Percentiles rank a stretch among this genome's conserved stretches.
Conservation (phyloP, 805 yeast species). For the Pichia rugopelliculosa region DNA sequence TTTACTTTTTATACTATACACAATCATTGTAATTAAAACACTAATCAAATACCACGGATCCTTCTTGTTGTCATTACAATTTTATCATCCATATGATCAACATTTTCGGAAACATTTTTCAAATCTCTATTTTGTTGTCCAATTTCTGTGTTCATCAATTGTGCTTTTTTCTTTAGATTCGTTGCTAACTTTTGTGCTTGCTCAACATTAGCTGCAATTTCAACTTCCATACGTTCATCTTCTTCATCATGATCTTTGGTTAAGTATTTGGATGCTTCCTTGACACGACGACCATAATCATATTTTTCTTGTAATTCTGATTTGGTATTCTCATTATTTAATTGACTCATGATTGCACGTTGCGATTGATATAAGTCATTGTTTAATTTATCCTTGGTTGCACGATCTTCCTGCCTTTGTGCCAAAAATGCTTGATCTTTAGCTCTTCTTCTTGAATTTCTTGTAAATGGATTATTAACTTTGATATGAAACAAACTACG, state of each 20-base stretch:
- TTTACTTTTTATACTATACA: neutral
- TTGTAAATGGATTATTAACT: slow-evolving; percentile 82
- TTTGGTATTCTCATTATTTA: slow-evolving; percentile 31
- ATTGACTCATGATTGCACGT: slow-evolving; percentile 34
- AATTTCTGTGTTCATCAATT: slow-evolving; percentile 68
- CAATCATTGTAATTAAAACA: neutral
- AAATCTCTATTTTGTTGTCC: slow-evolving; percentile 70
- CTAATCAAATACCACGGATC: slow-evolving; percentile 25
- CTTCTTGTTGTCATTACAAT: slow-evolving; percentile 34
- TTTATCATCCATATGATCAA: slow-evolving; percentile 77
- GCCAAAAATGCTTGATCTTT: slow-evolving; percentile 63
- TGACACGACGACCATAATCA: slow-evolving; percentile 43
- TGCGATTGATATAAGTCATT: slow-evolving; percentile 23
- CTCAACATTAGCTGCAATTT: slow-evolving; percentile 75
- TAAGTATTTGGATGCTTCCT: slow-evolving; percentile 62
- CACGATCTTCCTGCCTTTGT: slow-evolving; percentile 31
- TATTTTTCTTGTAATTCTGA: slow-evolving; percentile 35
- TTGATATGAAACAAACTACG: slow-evolving; percentile 76
- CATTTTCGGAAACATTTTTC: slow-evolving; percentile 70
- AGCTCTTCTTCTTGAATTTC: slow-evolving; percentile 63
- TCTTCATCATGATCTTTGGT: slow-evolving; percentile 80
- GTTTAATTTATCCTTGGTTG: slow-evolving; percentile 23
- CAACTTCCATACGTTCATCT: slow-evolving; percentile 88
- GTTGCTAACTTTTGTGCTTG: slow-evolving; percentile 63
- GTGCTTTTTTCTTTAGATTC: slow-evolving; percentile 66